Percentiles rank a stretch among this genome's conserved stretches.
Conservation (phyloP, 768 basidiomycete genomes). For the Pisolithus marmoratus region DNA sequence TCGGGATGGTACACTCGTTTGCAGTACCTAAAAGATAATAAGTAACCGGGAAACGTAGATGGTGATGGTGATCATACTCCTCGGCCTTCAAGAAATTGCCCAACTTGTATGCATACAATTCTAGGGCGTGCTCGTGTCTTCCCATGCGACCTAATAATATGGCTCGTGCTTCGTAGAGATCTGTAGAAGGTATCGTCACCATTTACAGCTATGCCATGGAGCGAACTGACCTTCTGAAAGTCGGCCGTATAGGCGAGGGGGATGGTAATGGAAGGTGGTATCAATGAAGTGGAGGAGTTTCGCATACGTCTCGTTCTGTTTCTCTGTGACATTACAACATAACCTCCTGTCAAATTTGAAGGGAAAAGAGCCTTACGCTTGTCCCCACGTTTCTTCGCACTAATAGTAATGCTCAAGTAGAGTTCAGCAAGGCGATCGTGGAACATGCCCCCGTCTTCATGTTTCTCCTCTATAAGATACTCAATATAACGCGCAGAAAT, state of each 20-base stretch:
- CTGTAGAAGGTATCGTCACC: constrained; percentile 32
- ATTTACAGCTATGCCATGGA: background rate
- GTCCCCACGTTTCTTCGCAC: constrained; percentile 53
- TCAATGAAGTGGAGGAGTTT: constrained; percentile 77
- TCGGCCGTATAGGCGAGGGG: constrained; percentile 77
- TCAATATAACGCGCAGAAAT: constrained; percentile 80
- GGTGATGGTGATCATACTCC: constrained; percentile 48
- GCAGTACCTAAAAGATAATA: constrained; percentile 64
- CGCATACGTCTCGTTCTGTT: constrained; percentile 46
- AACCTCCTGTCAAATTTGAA: constrained; percentile 4
- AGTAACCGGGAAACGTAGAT: background rate
- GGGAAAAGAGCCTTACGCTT: constrained; percentile 37
- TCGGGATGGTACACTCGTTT: constrained; percentile 66
- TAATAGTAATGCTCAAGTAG: constrained; percentile 66
- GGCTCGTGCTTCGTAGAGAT: constrained; percentile 87
- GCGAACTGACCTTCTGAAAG: constrained; percentile 70
- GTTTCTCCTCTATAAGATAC: constrained; percentile 69
- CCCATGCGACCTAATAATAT: constrained; percentile 86
- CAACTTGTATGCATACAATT: constrained; percentile 87
- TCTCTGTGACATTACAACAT: constrained; percentile 31
- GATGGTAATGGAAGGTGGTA: constrained; percentile 58
- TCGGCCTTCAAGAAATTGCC: constrained; percentile 85
- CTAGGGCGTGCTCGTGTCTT: constrained; percentile 90
- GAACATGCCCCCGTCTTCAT: constrained; percentile 60
- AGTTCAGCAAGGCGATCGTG: constrained; percentile 89